A percentile compares a stretch with the other conserved stretches of the same genome.
Conservation (phyloP, 164 flowering plant species). For the Magnolia officinalis region DNA sequence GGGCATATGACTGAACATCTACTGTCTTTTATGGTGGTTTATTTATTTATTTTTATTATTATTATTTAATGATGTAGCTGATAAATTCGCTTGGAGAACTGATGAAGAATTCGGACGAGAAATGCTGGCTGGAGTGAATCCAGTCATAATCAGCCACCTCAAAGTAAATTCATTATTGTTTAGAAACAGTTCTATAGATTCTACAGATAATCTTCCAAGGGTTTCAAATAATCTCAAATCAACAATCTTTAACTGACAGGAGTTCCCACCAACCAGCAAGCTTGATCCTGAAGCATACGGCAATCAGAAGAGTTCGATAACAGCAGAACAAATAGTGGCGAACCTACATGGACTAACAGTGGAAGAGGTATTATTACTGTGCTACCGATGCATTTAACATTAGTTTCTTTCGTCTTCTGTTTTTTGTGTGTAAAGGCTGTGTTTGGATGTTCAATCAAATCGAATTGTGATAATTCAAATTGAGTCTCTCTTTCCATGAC, state of each 20-base stretch:
- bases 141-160: conserved; percentile 64
- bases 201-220: background rate
- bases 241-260: conserved; percentile 33
- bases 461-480: no score
- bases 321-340: conserved; percentile 44
- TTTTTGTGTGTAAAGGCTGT: no score
- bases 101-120: conserved; percentile 91
- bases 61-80: conserved; percentile 35
- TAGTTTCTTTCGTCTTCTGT: background rate
- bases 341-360: conserved; percentile 59
- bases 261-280: conserved; percentile 76
- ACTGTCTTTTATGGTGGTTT: background rate
- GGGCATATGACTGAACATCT: no score
- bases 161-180: conserved; percentile 33
- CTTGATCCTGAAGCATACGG: conserved; percentile 63
- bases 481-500: no score
- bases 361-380: conserved; percentile 35
- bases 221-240: background rate
- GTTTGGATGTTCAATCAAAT: background rate
- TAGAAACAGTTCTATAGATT: background rate
- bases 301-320: conserved; percentile 56
- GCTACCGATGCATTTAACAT: background rate
- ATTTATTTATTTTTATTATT: no score
- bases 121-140: conserved; percentile 95
- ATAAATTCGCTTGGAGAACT: conserved; percentile 80